phyloP scores from a whole-genome alignment of 495 filamentous ascomycete genomes.

The Cercophora samala region DNA sequence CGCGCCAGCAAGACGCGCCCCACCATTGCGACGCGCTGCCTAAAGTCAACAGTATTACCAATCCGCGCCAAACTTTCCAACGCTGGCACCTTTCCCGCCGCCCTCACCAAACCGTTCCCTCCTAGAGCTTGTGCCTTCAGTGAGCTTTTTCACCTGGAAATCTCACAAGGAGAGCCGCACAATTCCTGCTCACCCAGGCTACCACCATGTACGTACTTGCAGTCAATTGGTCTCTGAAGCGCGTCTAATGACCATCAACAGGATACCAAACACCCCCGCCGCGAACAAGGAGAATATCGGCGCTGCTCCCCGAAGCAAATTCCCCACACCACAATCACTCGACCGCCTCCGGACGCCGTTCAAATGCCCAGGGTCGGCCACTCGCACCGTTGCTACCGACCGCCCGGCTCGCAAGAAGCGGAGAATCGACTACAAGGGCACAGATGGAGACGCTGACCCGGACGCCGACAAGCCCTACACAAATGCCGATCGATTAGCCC shows the following conservation, averaged over 20 bases:
- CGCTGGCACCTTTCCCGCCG: neutral
- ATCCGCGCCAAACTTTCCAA: constrained; percentile 5
- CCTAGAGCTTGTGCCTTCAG: neutral
- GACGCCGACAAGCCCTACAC: constrained; percentile 73
- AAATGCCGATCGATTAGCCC: constrained; percentile 80
- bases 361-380: constrained; percentile 85
- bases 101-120: neutral
- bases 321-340: constrained; percentile 46
- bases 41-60: constrained; percentile 5
- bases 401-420: constrained; percentile 82
- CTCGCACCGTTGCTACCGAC: constrained; percentile 64
- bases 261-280: constrained; percentile 22
- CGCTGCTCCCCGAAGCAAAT: constrained; percentile 29
- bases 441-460: constrained; percentile 64
- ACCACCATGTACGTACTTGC: neutral
- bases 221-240: neutral
- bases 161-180: neutral
- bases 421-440: constrained; percentile 85
- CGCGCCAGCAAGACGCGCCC: constrained; percentile 3
- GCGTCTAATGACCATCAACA: constrained; percentile 7
- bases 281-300: constrained; percentile 33
- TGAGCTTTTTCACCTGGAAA: neutral
- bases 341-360: constrained; percentile 83
- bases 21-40: constrained; percentile 2
- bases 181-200: neutral